Evolutionary conservation across 2,329 filamentous ascomycete species (phyloP), one percentile per base, ranked within the genome.

Genomic region (Colletotrichum sp.): DNA sequence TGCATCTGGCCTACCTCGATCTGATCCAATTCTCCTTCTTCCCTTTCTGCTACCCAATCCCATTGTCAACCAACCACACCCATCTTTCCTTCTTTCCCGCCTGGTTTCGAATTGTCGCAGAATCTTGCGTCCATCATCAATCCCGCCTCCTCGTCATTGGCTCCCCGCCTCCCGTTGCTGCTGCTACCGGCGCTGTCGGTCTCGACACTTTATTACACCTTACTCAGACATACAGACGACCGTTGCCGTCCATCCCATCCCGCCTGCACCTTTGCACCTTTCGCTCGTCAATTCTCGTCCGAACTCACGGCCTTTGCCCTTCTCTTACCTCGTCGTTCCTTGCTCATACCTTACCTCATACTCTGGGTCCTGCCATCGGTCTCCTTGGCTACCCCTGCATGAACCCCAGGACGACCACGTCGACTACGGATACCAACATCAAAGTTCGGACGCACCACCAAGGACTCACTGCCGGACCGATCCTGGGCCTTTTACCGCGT

Each of bases 361-460:
- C 65, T 68, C 59, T 76, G 70, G 74, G 64, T 52, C 73, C 64
- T 69, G 65, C 52, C 74, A 76, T 69, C 74, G 70, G 74, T 69
- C 74, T 76, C 65, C 74, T 71, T 76, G 70, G 32, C 26, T 52
- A 52, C 71, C 73, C 74, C 62, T 74, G 59, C 39, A 28, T 55
- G 34, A 52, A 74, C 49, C 74, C 74, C 65, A 52, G 74, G 28
- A 69, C 70, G 71, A 68, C 57, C 69, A 68, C 57, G 69, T 36
- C 73, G 39, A 69, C 64, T 65, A 70, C 57, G 59, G 36, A 63
- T 52, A 62, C 57, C 68, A 30, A 67, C 28, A 72, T 30, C 60
- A 36, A 57, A 49, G 39, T 62, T 28, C 34, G 32, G 44, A 34
- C 52, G 32, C 44, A 66, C 44, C n/a, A 52, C 18, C 15, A 34